Percentiles rank a stretch among this genome's conserved stretches.
phyloP scores from a whole-genome alignment of 805 yeast species.

The Torulaspora gathmanii region DNA sequence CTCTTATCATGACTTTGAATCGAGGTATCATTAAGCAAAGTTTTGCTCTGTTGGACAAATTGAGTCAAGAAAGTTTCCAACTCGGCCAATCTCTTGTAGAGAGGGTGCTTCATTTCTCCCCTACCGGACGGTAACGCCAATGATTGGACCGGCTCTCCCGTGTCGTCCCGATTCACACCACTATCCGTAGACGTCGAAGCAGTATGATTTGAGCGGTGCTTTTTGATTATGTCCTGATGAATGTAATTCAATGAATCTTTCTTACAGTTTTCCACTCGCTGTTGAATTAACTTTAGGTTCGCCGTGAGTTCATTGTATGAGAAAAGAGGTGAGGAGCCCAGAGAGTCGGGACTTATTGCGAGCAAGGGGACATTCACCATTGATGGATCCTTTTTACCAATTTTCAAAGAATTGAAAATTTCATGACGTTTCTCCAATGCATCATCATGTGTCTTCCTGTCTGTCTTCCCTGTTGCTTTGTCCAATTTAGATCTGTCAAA shows the following conservation, averaged over 20 bases:
- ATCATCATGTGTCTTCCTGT: neutral
- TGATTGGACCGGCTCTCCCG: conserved; percentile 10
- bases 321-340: conserved; percentile 21
- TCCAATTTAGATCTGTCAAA: conserved; percentile 20
- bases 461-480: conserved; percentile 1
- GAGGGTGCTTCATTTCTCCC: conserved; percentile 18
- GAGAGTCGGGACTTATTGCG: conserved; percentile 1
- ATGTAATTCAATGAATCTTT: conserved; percentile 24
- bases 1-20: conserved; percentile 15
- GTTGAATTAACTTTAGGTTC: conserved; percentile 25
- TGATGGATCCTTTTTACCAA: conserved; percentile 2
- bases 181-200: conserved; percentile 18
- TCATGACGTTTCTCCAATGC: neutral
- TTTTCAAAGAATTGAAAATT: neutral
- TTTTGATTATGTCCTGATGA: conserved; percentile 4
- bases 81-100: conserved; percentile 24
- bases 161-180: conserved; percentile 3
- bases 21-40: conserved; percentile 19
- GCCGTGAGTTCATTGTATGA: conserved; percentile 19
- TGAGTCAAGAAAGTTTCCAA: conserved; percentile 24
- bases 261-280: conserved; percentile 29
- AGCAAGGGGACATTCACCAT: conserved; percentile 7
- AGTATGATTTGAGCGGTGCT: conserved; percentile 1
- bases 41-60: conserved; percentile 23
- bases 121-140: neutral